Evolutionary conservation across 768 basidiomycete genomes (phyloP).

Genomic region (Phylloporus scabripes): DNA sequence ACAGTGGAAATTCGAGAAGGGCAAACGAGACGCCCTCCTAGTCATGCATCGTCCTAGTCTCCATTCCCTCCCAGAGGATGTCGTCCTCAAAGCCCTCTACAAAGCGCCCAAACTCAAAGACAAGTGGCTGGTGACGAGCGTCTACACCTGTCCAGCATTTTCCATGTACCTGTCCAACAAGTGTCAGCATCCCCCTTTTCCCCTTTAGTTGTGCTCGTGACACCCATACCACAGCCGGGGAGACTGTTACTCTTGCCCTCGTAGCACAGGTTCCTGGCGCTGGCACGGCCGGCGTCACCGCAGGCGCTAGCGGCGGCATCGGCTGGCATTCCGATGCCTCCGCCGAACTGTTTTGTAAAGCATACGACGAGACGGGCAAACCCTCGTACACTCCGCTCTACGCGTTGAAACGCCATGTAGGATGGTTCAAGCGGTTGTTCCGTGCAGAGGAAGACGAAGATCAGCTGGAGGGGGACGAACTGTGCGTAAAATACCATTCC

Average conservation of each 20-base stretch:
- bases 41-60: conserved; percentile 30
- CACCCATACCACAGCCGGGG: conserved; percentile 12
- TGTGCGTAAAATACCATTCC: conserved; percentile 12
- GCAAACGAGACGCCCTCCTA: conserved; percentile 31
- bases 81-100: conserved; percentile 24
- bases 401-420: conserved; percentile 14
- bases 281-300: conserved; percentile 1
- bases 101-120: conserved; percentile 19
- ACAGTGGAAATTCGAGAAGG: conserved; percentile 31
- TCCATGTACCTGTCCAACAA: conserved; percentile 32
- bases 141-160: conserved; percentile 30
- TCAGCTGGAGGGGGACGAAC: conserved; percentile 1
- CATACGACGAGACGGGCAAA: conserved; percentile 13
- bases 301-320: conserved; percentile 8
- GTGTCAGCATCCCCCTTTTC: conserved; percentile 2
- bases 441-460: neutral
- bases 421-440: neutral
- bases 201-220: neutral
- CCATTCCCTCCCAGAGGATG: conserved; percentile 14
- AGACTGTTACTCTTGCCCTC: conserved; percentile 24
- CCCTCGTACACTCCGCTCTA: conserved; percentile 28
- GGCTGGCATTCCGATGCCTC: conserved; percentile 22
- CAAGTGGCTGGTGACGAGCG: conserved; percentile 32
- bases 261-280: conserved; percentile 10
- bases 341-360: conserved; percentile 20